Evolutionary conservation across 164 flowering plant species (phyloP).

Genomic region (Saururus chinensis): DNA sequence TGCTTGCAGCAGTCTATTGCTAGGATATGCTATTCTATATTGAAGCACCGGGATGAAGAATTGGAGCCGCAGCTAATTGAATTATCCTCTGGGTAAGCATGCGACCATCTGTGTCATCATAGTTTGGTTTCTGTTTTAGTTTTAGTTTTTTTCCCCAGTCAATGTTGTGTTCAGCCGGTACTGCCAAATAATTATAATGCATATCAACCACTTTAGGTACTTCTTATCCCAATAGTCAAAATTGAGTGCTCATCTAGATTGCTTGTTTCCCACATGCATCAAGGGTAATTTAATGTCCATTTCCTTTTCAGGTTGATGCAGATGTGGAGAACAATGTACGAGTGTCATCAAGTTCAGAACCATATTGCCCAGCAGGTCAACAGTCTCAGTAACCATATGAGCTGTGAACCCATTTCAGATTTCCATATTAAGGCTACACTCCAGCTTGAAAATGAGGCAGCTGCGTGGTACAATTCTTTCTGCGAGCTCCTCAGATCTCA

Average conservation of each 20-base stretch:
- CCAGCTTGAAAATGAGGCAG: conserved; percentile 64
- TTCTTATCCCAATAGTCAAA: no score
- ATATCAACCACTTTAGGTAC: no score
- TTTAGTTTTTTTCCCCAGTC: neutral
- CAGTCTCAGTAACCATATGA: conserved; percentile 29
- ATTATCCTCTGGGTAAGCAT: conserved; percentile 55
- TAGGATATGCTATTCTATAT: conserved; percentile 34
- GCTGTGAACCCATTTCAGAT: conserved; percentile 46
- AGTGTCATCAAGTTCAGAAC: conserved; percentile 66
- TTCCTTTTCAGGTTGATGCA: conserved; percentile 38
- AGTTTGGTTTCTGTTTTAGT: no score
- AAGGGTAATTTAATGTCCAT: no score
- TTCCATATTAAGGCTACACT: conserved; percentile 54
- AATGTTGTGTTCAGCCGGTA: no score
- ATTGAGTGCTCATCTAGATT: no score
- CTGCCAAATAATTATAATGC: no score
- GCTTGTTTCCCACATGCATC: neutral
- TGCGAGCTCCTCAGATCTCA: conserved; percentile 52
- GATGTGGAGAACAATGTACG: conserved; percentile 80
- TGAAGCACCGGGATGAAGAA: conserved; percentile 52
- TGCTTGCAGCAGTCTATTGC: conserved; percentile 48
- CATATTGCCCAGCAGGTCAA: conserved; percentile 57
- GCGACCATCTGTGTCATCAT: neutral
- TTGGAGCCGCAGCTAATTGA: conserved; percentile 63
- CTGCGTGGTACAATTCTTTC: conserved; percentile 54